phyloP scores from a whole-genome alignment of 257 asterid genomes.

The Salvia rosmarinus region DNA sequence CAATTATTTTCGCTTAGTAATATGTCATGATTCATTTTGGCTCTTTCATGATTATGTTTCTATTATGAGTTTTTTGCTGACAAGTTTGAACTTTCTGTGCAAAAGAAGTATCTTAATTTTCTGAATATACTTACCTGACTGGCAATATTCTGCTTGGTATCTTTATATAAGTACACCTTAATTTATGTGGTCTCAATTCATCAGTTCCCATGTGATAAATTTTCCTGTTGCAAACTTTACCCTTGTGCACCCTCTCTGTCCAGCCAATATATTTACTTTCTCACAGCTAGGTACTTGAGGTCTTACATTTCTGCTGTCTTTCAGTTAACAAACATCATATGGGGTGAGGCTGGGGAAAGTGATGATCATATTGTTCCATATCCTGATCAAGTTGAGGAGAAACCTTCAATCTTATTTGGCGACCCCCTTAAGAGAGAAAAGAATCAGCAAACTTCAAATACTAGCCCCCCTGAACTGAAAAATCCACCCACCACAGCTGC shows the following conservation, averaged over 20 bases:
- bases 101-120: slow-evolving; percentile 10
- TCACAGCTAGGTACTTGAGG: slow-evolving; percentile 15
- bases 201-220: not conserved
- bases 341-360: slow-evolving; percentile 73
- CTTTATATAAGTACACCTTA: not conserved
- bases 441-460: slow-evolving; percentile 44
- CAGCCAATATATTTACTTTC: slow-evolving; percentile 18
- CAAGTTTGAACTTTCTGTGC: slow-evolving; percentile 17
- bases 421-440: slow-evolving; percentile 55
- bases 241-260: slow-evolving; percentile 12
- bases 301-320: slow-evolving; percentile 38
- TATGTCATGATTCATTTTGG: slow-evolving; percentile 3
- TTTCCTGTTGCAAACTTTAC: not conserved
- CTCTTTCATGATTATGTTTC: not conserved
- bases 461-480: slow-evolving; percentile 48
- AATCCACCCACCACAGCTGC: slow-evolving; percentile 45
- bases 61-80: not conserved
- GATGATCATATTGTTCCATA: slow-evolving; percentile 90
- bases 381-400: slow-evolving; percentile 60
- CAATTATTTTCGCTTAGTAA: not conserved
- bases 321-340: slow-evolving; percentile 80
- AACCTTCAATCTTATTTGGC: slow-evolving; percentile 45
- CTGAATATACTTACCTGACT: slow-evolving; percentile 1
- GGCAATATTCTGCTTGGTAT: slow-evolving; percentile 5
- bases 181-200: slow-evolving; percentile 25